Percentiles rank a stretch among this genome's conserved stretches.
These are phyloP conservation scores for Clavispora carvajalis DNA, from an alignment of 805 yeast species.

Conservation along the genomic window DNA sequence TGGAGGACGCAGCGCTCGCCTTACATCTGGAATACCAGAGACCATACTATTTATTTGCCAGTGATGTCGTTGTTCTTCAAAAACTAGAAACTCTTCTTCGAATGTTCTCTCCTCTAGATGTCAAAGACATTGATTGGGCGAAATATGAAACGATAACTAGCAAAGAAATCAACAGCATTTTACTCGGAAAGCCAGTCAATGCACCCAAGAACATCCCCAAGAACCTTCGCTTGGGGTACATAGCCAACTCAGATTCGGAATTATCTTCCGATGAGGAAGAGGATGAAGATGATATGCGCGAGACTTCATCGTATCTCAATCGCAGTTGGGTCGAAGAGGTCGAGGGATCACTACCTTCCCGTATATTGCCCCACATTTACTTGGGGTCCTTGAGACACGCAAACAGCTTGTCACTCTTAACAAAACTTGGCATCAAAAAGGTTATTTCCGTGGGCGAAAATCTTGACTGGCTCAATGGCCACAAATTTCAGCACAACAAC, in stretches of 20 bases:
- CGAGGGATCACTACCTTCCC: constrained; percentile 76
- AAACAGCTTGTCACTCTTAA: constrained; percentile 56
- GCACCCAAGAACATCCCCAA: constrained; percentile 6
- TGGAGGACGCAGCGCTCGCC: constrained; percentile 62
- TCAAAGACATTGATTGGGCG: constrained; percentile 21
- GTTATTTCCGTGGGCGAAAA: constrained; percentile 85
- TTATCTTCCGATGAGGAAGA: constrained; percentile 13
- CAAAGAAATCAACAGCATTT: constrained; percentile 30
- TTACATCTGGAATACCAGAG: constrained; percentile 62
- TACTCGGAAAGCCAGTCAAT: constrained; percentile 17
- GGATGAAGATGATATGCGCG: constrained; percentile 6
- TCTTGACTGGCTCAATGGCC: constrained; percentile 53
- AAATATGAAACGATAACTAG: constrained; percentile 24
- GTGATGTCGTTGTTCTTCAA: constrained; percentile 62
- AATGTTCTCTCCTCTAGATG: constrained; percentile 49
- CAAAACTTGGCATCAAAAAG: constrained; percentile 61
- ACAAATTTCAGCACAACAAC: constrained; percentile 22
- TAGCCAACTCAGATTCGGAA: constrained; percentile 20
- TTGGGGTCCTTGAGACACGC: constrained; percentile 85
- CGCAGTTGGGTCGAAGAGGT: constrained; percentile 36
- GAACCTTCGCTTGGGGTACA: constrained; percentile 22
- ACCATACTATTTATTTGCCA: constrained; percentile 78
- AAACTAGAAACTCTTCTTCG: constrained; percentile 61
- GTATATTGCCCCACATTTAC: constrained; percentile 76
- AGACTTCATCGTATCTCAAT: constrained; percentile 2